A percentile compares a stretch with the other conserved stretches of the same genome.
Conservation (phyloP, 345 rosid genomes). For the Jatropha curcas region DNA sequence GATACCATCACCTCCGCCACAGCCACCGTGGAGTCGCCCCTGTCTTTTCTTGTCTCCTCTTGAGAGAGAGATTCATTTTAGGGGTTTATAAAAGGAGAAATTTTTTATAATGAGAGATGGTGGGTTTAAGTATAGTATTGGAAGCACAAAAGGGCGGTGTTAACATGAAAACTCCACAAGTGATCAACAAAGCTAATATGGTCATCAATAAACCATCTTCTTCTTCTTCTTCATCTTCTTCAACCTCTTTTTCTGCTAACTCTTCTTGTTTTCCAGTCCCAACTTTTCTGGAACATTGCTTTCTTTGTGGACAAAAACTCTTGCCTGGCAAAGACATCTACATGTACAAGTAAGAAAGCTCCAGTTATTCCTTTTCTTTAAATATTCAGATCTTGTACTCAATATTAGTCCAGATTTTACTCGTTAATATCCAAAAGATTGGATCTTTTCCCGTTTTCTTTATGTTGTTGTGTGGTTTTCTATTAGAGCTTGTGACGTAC, state of each 20-base stretch:
- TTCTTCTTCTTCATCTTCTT: slow-evolving; percentile 11
- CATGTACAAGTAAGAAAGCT: slow-evolving; percentile 78
- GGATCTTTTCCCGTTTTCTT: not conserved
- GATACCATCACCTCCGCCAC: not conserved
- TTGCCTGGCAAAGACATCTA: slow-evolving; percentile 77
- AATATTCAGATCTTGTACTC: slow-evolving; percentile 14
- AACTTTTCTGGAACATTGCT: slow-evolving; percentile 65
- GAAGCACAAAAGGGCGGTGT: slow-evolving; percentile 43
- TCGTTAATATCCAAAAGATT: not conserved
- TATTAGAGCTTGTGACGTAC: not conserved
- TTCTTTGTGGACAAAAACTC: slow-evolving; percentile 68
- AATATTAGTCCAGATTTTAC: not conserved
- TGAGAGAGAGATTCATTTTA: not conserved
- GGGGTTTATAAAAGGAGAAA: not conserved
- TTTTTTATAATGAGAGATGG: slow-evolving; percentile 47
- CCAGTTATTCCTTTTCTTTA: not conserved
- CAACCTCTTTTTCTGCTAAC: not conserved
- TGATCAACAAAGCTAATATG: slow-evolving; percentile 58
- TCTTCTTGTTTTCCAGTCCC: slow-evolving; percentile 18
- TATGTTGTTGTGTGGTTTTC: not conserved
- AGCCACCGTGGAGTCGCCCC: not conserved
- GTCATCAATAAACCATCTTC: slow-evolving; percentile 27
- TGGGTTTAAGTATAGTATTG: slow-evolving; percentile 74
- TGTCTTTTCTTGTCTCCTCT: not conserved
- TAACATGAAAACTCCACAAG: slow-evolving; percentile 44